Evolutionary conservation across 306 rosid genomes (phyloP), one percentile per base, ranked within the genome.

Genomic region (Lathyrus tuberosus): DNA sequence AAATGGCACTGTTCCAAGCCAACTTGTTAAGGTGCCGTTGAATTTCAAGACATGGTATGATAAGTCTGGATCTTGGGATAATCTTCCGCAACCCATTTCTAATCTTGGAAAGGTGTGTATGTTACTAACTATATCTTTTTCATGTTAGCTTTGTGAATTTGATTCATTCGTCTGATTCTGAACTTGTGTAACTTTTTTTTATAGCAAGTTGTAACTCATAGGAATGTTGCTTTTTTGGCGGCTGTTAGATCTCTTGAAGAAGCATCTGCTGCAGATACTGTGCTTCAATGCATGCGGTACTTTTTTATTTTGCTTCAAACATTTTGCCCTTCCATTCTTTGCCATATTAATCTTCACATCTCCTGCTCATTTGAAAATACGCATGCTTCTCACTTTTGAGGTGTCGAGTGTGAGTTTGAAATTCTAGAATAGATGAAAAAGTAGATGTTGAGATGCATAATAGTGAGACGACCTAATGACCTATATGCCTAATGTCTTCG

Each of bases 281-380:
- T 90, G 40, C 65, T 87, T 67, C 85, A 72, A 63, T 84, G 89
- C 84, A 82, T 84, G 89, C n/a, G 91, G 96, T 90, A 82, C 42
- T 16, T 70, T 10, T 61, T 35, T 52, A 7, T 16, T 44, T 77
- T 35, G 12, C 33, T 10, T 60, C 15, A 52, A 52, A n/a, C 15
- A 44, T 62, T 52, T 37, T 53, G 24, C 26, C 66, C 17, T 64
- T 70, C 20, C 31, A 56, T 54, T 42, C 37, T 63, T 16, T 60
- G 22, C 7, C 57, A 57, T 42, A 10, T 26, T 10, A 57, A 42
- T 7, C 17, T 22, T 68, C 17, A 24, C 6, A 38, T 54, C 17
- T 37, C 24, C n/a, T 1, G 28, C 51, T 58, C 5, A 10, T n/a
- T 43, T 30, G 47, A 43, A 15, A 28, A 28, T 6, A 6, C 46